Percentiles rank a stretch among this genome's conserved stretches.
Evolutionary conservation across 148 eudicot genomes (phyloP).

Genomic region (Camellia granthamiana): DNA sequence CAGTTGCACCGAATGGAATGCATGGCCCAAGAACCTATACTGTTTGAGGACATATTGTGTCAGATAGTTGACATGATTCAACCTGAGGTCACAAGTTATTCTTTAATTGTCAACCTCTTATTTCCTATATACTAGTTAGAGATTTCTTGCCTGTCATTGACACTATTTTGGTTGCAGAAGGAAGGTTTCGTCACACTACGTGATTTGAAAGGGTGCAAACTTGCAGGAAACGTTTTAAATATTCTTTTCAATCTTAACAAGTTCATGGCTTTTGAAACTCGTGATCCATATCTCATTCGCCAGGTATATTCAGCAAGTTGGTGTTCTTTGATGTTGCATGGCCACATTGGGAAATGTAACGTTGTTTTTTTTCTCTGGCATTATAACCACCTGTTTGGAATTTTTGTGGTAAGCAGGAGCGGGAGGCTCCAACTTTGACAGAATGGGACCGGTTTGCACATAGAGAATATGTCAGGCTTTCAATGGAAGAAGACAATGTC

Average conservation of each 20-base stretch:
- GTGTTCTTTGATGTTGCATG: background rate
- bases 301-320: slow-evolving; percentile 40
- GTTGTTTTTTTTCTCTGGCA: slow-evolving; percentile 5
- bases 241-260: slow-evolving; percentile 71
- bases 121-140: background rate
- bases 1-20: slow-evolving; percentile 73
- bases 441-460: slow-evolving; percentile 83
- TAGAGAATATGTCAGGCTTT: slow-evolving; percentile 68
- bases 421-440: slow-evolving; percentile 66
- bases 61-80: slow-evolving; percentile 64
- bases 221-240: slow-evolving; percentile 67
- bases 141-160: background rate
- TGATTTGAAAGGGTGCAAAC: slow-evolving; percentile 65
- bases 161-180: slow-evolving; percentile 37
- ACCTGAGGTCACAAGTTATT: slow-evolving; percentile 42
- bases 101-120: background rate
- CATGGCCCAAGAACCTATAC: slow-evolving; percentile 68
- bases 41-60: slow-evolving; percentile 67
- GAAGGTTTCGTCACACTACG: slow-evolving; percentile 56
- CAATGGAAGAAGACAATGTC: slow-evolving; percentile 75
- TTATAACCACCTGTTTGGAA: background rate
- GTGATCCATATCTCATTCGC: slow-evolving; percentile 77
- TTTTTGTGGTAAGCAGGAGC: slow-evolving; percentile 45
- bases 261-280: slow-evolving; percentile 80
- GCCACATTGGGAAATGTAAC: background rate